Conservation (phyloP, 2,329 filamentous ascomycete species). For the Hymenoscyphus fructigenus region DNA sequence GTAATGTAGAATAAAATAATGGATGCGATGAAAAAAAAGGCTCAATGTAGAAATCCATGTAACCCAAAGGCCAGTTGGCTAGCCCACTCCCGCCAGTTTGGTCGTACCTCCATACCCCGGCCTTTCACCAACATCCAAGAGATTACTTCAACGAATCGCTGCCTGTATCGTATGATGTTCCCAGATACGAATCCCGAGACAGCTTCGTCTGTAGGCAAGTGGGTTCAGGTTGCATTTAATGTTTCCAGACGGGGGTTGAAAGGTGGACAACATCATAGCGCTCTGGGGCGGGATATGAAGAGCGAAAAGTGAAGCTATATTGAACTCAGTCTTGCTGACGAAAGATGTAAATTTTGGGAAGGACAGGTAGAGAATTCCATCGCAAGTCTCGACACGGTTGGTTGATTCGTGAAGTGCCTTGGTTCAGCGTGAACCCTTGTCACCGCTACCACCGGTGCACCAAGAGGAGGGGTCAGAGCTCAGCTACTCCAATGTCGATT, state of each 20-base stretch:
- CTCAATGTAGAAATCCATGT: neutral
- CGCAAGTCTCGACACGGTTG: neutral
- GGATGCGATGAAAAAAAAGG: neutral
- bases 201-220: neutral
- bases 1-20: neutral
- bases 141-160: neutral
- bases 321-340: neutral
- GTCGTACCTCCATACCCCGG: neutral
- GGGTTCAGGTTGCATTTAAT: constrained; percentile 1
- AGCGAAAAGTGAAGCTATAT: neutral
- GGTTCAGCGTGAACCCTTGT: neutral
- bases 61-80: neutral
- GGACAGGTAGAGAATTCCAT: neutral
- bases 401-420: neutral
- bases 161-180: neutral
- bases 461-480: neutral
- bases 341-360: neutral
- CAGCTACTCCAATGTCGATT: neutral
- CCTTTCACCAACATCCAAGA: neutral
- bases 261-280: neutral
- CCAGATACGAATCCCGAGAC: constrained; percentile 2
- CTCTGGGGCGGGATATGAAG: neutral
- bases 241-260: neutral
- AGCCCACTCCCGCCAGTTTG: neutral
- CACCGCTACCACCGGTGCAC: neutral